These are phyloP conservation scores for Myxozyma geophila DNA, from an alignment of 805 yeast species.

Conservation along the genomic window DNA sequence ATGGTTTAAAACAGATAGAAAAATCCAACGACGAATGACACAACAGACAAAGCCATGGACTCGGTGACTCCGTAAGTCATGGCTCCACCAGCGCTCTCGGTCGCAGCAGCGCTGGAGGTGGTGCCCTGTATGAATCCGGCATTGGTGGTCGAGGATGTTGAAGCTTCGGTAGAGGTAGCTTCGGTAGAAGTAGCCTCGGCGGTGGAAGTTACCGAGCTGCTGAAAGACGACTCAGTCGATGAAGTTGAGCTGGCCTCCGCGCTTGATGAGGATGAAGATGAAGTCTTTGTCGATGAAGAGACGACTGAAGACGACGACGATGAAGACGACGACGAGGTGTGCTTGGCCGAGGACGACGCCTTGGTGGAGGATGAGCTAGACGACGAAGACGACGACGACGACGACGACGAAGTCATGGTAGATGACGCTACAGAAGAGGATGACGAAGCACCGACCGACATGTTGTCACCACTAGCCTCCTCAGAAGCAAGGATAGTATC, in stretches of 20 bases:
- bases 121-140: conserved; percentile 19
- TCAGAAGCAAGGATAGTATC: conserved; percentile 61
- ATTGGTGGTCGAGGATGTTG: conserved; percentile 2
- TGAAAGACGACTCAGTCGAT: not conserved
- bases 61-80: conserved; percentile 4
- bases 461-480: conserved; percentile 71
- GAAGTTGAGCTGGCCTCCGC: conserved; percentile 3
- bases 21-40: conserved; percentile 15
- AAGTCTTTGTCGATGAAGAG: conserved; percentile 8
- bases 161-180: conserved; percentile 2
- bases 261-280: conserved; percentile 8
- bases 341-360: conserved; percentile 20
- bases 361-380: conserved; percentile 18
- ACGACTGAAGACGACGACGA: conserved; percentile 18
- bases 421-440: conserved; percentile 27
- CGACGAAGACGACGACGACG: conserved; percentile 21
- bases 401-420: conserved; percentile 13
- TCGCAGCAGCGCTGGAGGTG: not conserved
- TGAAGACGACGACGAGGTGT: conserved; percentile 17
- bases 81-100: conserved; percentile 11
- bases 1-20: conserved; percentile 17
- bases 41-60: conserved; percentile 9
- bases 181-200: conserved; percentile 1
- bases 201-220: not conserved
- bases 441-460: conserved; percentile 47